These are phyloP conservation scores for Aspergillus oerlinghausenensis DNA, from an alignment of 2,329 filamentous ascomycete species.

Conservation along the genomic window DNA sequence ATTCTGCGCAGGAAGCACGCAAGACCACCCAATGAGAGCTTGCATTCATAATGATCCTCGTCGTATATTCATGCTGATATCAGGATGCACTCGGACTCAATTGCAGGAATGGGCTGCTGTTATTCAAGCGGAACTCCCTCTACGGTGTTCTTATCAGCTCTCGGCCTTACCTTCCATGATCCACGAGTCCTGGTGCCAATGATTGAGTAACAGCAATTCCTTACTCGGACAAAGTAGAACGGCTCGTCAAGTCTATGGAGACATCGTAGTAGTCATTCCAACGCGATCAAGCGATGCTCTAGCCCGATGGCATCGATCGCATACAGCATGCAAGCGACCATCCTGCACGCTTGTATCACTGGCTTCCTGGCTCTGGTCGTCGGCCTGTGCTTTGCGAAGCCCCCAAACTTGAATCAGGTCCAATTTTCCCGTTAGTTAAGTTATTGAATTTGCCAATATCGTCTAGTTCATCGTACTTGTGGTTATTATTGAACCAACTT, in stretches of 20 bases:
- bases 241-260: neutral
- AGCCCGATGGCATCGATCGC: conserved; percentile 2
- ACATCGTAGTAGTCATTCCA: neutral
- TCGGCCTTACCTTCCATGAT: neutral
- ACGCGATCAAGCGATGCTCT: neutral
- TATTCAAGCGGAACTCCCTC: neutral
- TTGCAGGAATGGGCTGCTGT: neutral
- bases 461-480: neutral
- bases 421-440: neutral
- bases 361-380: neutral
- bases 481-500: neutral
- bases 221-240: neutral
- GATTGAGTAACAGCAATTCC: neutral
- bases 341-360: neutral
- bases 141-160: neutral
- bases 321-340: conserved; percentile 1
- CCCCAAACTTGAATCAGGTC: neutral
- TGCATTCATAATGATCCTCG: neutral
- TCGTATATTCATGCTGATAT: neutral
- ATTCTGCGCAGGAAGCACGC: neutral
- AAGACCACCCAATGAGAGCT: neutral
- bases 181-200: neutral
- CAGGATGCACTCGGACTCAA: neutral
- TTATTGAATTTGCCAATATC: neutral
- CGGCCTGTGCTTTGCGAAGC: conserved; percentile 2